A percentile compares a stretch with the other conserved stretches of the same genome.
phyloP scores from a whole-genome alignment of 805 yeast species.

The Hanseniaspora pseudoguilliermondii region DNA sequence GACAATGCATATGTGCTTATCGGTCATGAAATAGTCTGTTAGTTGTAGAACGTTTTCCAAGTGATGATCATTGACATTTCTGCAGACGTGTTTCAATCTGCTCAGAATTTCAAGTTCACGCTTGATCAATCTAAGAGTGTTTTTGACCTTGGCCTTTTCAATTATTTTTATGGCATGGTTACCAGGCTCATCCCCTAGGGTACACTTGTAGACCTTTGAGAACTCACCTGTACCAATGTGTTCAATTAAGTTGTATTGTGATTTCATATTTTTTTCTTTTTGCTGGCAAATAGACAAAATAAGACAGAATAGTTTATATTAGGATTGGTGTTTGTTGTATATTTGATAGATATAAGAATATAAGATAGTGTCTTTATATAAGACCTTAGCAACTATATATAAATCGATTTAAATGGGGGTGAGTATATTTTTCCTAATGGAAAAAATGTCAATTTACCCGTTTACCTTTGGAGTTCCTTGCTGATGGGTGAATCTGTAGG shows the following conservation, averaged over 20 bases:
- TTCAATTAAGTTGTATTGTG: slow-evolving; percentile 1
- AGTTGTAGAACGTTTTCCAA: slow-evolving; percentile 42
- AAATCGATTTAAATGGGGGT: too few species aligned
- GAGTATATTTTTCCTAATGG: too few species aligned
- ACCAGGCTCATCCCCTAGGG: slow-evolving; percentile 30
- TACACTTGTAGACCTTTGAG: slow-evolving; percentile 40
- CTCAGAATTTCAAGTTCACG: slow-evolving; percentile 46
- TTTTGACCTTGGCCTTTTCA: slow-evolving; percentile 21
- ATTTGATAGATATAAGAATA: too few species aligned
- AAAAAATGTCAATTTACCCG: too few species aligned
- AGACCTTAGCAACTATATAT: too few species aligned
- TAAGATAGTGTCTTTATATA: too few species aligned
- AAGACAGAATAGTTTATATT: too few species aligned
- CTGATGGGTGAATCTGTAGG: too few species aligned
- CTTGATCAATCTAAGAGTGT: slow-evolving; percentile 33
- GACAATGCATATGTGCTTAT: slow-evolving; percentile 40
- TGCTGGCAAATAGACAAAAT: too few species aligned
- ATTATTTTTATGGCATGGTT: slow-evolving; percentile 36
- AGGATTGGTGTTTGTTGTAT: too few species aligned
- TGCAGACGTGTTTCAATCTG: neutral
- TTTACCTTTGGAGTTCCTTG: too few species aligned
- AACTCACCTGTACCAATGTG: slow-evolving; percentile 37
- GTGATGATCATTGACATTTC: slow-evolving; percentile 19
- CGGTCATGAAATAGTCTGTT: slow-evolving; percentile 60
- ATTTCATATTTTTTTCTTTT: slow-evolving; percentile 4